phyloP scores from a whole-genome alignment of 23 red algal genomes.

The Gracilaria domingensis region DNA sequence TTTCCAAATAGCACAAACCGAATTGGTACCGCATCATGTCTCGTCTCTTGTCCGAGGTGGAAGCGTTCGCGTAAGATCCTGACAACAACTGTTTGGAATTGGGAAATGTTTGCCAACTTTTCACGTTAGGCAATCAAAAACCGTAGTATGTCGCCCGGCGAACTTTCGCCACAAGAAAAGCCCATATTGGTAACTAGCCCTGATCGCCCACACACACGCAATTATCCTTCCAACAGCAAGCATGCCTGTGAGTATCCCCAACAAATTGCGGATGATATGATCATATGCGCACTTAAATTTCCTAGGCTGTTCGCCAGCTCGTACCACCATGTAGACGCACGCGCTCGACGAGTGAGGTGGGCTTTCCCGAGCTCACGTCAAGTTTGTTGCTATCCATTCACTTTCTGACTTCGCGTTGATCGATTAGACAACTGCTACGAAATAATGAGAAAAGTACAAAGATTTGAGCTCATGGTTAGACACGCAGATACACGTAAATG shows the following conservation, averaged over 20 bases:
- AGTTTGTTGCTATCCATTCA: slow-evolving; percentile 1
- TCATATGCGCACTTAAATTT: not conserved
- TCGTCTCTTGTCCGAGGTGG: not conserved
- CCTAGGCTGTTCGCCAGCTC: not conserved
- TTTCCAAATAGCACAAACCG: too few relatives aligned
- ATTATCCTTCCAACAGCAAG: not conserved
- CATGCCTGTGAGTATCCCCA: not conserved
- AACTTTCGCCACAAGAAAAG: not conserved
- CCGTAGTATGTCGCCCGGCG: not conserved
- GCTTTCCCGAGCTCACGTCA: not conserved
- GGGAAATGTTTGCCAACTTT: not conserved
- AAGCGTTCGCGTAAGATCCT: not conserved
- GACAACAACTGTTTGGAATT: not conserved
- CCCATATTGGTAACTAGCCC: not conserved
- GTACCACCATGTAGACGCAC: not conserved
- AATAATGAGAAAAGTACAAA: not conserved
- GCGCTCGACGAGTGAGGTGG: not conserved
- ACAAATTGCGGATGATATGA: not conserved
- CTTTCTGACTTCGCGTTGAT: not conserved
- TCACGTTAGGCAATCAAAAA: slow-evolving; percentile 10
- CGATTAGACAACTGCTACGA: not conserved
- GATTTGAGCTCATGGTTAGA: not conserved
- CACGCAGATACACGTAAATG: not conserved
- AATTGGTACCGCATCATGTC: not conserved
- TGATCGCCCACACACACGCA: not conserved